A percentile compares a stretch with the other conserved stretches of the same genome.
Conservation (phyloP, 257 asterid genomes). For the Nyctanthes arbortristis region DNA sequence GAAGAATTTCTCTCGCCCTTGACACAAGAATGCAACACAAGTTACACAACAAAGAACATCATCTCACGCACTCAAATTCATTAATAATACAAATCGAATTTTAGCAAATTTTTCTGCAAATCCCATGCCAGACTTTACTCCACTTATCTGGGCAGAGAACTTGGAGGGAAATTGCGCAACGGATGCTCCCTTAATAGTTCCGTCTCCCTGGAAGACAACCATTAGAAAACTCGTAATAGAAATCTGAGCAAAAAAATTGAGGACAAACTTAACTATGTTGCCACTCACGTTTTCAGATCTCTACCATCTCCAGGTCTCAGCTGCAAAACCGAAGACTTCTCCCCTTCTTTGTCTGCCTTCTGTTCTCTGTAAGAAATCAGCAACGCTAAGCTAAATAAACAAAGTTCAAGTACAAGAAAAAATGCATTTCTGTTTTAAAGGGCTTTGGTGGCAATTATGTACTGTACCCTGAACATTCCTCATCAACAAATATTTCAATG, state of each 20-base stretch:
- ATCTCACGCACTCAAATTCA: no score
- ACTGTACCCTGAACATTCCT: constrained; percentile 63
- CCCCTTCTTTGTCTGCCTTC: constrained; percentile 44
- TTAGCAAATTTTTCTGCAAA: constrained; percentile 44
- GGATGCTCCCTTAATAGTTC: constrained; percentile 89
- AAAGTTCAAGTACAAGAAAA: neutral
- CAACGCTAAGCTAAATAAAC: neutral
- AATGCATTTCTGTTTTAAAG: neutral
- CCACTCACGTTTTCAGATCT: constrained; percentile 76
- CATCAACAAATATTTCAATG: constrained; percentile 85
- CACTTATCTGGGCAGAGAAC: constrained; percentile 69
- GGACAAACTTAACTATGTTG: neutral
- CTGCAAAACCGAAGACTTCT: constrained; percentile 56
- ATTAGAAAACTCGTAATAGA: neutral
- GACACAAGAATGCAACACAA: constrained; percentile 5
- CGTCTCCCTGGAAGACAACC: constrained; percentile 61
- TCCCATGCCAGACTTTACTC: constrained; percentile 12
- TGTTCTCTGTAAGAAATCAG: constrained; percentile 41
- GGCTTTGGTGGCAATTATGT: neutral
- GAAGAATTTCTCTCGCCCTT: neutral
- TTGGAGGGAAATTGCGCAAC: constrained; percentile 72
- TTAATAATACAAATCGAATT: constrained; percentile 31
- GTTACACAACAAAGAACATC: no score
- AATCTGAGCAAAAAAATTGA: neutral
- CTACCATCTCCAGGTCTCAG: constrained; percentile 70